These are phyloP conservation scores for Neonothopanus nambi DNA, from an alignment of 1,284 basidiomycete genomes.

Conservation along the genomic window DNA sequence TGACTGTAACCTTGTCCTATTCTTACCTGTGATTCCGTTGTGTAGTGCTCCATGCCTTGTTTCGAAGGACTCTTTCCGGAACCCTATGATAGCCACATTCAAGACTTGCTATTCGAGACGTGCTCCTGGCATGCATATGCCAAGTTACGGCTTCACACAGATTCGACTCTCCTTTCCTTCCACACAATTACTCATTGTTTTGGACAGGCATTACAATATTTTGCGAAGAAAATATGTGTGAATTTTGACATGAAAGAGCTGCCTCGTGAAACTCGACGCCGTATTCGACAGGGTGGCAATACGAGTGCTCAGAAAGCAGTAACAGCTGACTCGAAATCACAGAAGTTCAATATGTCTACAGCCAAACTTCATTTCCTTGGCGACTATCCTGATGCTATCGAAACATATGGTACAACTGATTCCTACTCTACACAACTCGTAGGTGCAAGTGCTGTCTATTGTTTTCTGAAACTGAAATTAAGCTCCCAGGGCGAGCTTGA, in stretches of 20 bases:
- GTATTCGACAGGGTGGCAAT: not conserved
- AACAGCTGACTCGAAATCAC: not conserved
- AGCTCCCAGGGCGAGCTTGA: constrained; percentile 31
- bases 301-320: not conserved
- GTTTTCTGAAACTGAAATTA: not conserved
- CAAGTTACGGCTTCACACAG: constrained; percentile 25
- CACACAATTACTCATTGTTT: constrained; percentile 3
- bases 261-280: not conserved
- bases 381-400: constrained; percentile 1
- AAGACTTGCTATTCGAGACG: constrained; percentile 7
- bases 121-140: constrained; percentile 15
- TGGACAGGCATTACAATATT: constrained; percentile 8
- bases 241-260: not conserved
- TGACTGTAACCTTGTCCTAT: not conserved
- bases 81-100: not conserved
- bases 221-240: constrained; percentile 4
- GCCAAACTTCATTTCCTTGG: constrained; percentile 21
- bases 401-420: constrained; percentile 15
- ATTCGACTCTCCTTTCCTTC: constrained; percentile 4
- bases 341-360: constrained; percentile 6
- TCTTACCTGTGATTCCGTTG: not conserved
- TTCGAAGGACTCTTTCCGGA: constrained; percentile 8
- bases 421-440: constrained; percentile 6
- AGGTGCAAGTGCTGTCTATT: constrained; percentile 21
- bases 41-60: constrained; percentile 9